These are phyloP conservation scores for Xanthoconium separans DNA, from an alignment of 1,284 basidiomycete genomes.

Conservation along the genomic window DNA sequence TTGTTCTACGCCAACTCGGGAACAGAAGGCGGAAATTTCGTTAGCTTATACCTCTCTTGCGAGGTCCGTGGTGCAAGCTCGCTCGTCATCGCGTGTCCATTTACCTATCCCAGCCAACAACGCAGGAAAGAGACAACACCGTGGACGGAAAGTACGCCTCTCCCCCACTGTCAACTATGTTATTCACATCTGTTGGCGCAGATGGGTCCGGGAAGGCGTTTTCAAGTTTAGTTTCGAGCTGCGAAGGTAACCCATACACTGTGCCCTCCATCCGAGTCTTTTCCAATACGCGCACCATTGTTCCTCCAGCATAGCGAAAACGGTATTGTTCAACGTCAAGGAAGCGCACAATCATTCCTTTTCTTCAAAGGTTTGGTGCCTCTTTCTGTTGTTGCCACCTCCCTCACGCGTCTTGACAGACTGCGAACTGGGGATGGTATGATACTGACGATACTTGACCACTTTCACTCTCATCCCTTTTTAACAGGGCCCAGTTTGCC, in stretches of 20 bases:
- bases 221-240: constrained; percentile 87
- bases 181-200: constrained; percentile 22
- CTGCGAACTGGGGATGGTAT: constrained; percentile 84
- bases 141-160: constrained; percentile 56
- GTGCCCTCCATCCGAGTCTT: not conserved
- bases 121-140: constrained; percentile 69
- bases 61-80: constrained; percentile 50
- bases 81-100: constrained; percentile 6
- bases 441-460: constrained; percentile 9
- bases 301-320: constrained; percentile 46
- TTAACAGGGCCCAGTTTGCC: constrained; percentile 73
- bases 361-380: constrained; percentile 60
- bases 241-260: constrained; percentile 49
- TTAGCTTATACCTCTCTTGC: constrained; percentile 79
- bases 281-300: not conserved
- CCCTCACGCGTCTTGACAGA: constrained; percentile 40
- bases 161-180: not conserved
- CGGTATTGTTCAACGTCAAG: constrained; percentile 59
- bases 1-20: constrained; percentile 84
- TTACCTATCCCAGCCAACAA: constrained; percentile 54
- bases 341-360: constrained; percentile 86
- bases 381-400: not conserved
- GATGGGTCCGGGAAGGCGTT: constrained; percentile 81
- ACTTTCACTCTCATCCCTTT: constrained; percentile 3
- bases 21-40: constrained; percentile 47